phyloP scores from a whole-genome alignment of 352 stramenopile species.

The Albugo laibachii region DNA sequence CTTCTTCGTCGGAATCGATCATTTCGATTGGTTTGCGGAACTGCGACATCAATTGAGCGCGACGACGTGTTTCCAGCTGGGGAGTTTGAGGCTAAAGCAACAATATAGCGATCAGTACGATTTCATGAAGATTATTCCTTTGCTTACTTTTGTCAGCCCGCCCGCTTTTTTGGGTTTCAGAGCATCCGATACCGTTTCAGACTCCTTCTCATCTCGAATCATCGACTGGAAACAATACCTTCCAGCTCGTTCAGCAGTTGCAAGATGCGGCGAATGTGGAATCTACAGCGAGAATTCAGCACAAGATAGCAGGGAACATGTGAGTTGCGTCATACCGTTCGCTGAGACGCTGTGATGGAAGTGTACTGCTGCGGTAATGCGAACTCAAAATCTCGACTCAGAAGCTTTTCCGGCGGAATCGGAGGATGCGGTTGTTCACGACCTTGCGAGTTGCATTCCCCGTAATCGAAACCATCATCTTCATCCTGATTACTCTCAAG shows the following conservation, averaged over 20 bases:
- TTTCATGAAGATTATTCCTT: not conserved
- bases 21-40: constrained; percentile 33
- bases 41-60: constrained; percentile 19
- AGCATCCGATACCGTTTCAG: not conserved
- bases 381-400: constrained; percentile 13
- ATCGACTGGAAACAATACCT: not conserved
- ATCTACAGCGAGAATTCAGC: constrained; percentile 4
- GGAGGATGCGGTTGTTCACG: not conserved
- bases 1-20: constrained; percentile 47
- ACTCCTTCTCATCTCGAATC: no score
- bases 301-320: not conserved
- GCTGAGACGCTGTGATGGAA: not conserved
- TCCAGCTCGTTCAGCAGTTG: constrained; percentile 11
- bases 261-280: constrained; percentile 11
- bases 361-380: not conserved
- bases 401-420: constrained; percentile 11
- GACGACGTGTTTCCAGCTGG: constrained; percentile 38
- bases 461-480: no score
- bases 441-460: no score
- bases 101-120: not conserved
- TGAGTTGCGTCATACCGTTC: not conserved
- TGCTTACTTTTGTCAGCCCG: not conserved
- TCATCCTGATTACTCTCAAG: no score
- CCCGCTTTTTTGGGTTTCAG: not conserved
- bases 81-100: constrained; percentile 27